phyloP scores from a whole-genome alignment of 345 rosid species.

The Clarkia xantiana region DNA sequence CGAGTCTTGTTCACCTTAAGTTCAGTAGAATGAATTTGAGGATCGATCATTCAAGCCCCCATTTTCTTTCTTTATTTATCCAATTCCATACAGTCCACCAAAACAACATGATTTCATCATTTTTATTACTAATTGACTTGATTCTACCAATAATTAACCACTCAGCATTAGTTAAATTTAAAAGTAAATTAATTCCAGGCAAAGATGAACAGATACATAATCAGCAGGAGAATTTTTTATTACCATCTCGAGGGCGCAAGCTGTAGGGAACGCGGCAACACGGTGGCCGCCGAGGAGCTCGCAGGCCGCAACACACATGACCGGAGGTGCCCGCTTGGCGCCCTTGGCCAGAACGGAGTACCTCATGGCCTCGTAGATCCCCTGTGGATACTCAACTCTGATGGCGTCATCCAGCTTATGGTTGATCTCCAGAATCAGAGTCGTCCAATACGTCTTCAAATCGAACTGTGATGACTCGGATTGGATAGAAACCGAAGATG shows the following conservation, averaged over 20 bases:
- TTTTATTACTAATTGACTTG: too few relatives aligned
- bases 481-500: slow-evolving; percentile 18
- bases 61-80: too few relatives aligned
- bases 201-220: neutral
- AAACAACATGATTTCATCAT: too few relatives aligned
- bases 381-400: slow-evolving; percentile 45
- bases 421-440: slow-evolving; percentile 49
- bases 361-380: slow-evolving; percentile 89
- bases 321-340: slow-evolving; percentile 85
- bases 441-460: slow-evolving; percentile 66
- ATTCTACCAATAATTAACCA: too few relatives aligned
- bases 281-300: slow-evolving; percentile 82
- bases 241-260: slow-evolving; percentile 98
- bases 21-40: too few relatives aligned
- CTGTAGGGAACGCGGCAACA: slow-evolving; percentile 83
- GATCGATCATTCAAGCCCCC: too few relatives aligned
- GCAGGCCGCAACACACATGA: slow-evolving; percentile 85
- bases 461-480: slow-evolving; percentile 39
- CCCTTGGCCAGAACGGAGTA: slow-evolving; percentile 77
- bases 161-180: too few relatives aligned
- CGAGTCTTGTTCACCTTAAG: too few relatives aligned
- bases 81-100: too few relatives aligned
- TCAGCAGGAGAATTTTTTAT: neutral
- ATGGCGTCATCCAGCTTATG: slow-evolving; percentile 65
- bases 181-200: too few relatives aligned